These are phyloP conservation scores for Withania somnifera DNA, from an alignment of 305 asterid species.

Conservation along the genomic window DNA sequence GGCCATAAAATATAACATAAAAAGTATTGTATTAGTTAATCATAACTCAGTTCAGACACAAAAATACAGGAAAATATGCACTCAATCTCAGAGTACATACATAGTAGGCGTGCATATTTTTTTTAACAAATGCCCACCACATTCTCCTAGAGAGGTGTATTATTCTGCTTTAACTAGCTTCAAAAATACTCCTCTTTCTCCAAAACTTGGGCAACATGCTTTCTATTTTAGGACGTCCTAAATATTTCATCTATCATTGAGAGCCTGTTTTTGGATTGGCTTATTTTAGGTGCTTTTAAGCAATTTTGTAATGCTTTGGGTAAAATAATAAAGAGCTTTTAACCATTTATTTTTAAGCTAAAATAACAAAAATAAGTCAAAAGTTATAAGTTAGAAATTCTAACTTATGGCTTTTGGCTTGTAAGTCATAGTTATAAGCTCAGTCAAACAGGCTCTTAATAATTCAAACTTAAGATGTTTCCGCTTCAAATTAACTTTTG, in stretches of 20 bases:
- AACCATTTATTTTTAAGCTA: no score
- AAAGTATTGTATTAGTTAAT: neutral
- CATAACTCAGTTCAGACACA: neutral
- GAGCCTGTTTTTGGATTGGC: no score
- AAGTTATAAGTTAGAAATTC: no score
- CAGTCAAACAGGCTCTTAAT: no score
- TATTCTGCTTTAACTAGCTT: neutral
- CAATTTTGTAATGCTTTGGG: no score
- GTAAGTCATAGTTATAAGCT: no score
- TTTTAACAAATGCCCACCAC: neutral
- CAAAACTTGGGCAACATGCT: neutral
- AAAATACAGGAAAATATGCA: neutral
- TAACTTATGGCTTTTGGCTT: no score
- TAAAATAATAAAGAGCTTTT: no score
- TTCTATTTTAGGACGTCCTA: neutral
- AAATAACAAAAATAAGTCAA: no score
- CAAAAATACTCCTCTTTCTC: neutral
- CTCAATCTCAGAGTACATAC: neutral
- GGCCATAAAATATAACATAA: neutral
- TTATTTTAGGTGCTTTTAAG: no score
- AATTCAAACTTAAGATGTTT: neutral
- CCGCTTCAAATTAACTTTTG: neutral
- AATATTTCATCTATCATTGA: neutral
- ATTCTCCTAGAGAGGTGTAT: neutral
- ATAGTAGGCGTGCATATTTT: neutral